These are phyloP conservation scores for Fusarium keratoplasticum DNA, from an alignment of 2,329 filamentous ascomycete species.

Conservation along the genomic window DNA sequence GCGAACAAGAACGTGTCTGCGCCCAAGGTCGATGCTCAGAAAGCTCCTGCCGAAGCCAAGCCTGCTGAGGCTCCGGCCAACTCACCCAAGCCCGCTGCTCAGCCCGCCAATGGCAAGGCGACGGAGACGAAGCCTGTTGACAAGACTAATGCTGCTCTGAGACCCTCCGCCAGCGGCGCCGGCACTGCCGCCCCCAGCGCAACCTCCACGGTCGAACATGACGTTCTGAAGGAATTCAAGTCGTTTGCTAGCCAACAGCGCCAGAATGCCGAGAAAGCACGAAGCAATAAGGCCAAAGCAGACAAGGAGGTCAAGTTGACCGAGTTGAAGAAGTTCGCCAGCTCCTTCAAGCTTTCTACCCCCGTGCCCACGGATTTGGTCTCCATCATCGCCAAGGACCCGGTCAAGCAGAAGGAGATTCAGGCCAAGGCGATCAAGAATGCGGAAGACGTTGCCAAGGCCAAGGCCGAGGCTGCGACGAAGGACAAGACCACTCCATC, in stretches of 20 bases:
- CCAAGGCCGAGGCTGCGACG: conserved; percentile 61
- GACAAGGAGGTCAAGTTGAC: conserved; percentile 95
- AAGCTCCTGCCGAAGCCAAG: conserved; percentile 46
- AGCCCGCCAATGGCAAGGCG: conserved; percentile 48
- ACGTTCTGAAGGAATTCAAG: conserved; percentile 73
- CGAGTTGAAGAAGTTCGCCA: conserved; percentile 94
- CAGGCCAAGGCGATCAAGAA: conserved; percentile 87
- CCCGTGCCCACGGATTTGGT: conserved; percentile 93
- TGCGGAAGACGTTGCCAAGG: conserved; percentile 71
- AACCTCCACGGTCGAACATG: conserved; percentile 70
- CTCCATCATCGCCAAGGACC: conserved; percentile 95
- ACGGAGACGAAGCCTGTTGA: conserved; percentile 46
- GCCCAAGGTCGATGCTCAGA: conserved; percentile 44
- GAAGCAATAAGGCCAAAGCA: conserved; percentile 69
- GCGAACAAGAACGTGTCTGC: conserved; percentile 46
- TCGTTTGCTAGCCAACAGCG: conserved; percentile 70
- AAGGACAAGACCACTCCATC: conserved; percentile 57
- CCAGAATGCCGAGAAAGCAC: conserved; percentile 65
- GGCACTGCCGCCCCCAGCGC: conserved; percentile 62
- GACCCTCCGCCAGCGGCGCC: conserved; percentile 53
- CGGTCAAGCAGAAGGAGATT: conserved; percentile 92
- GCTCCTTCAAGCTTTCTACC: conserved; percentile 93
- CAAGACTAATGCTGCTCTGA: conserved; percentile 36
- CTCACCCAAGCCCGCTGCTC: conserved; percentile 48
- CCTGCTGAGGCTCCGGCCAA: conserved; percentile 28